Conservation (phyloP, 768 basidiomycete genomes). For the Kwoniella bestiolae region DNA sequence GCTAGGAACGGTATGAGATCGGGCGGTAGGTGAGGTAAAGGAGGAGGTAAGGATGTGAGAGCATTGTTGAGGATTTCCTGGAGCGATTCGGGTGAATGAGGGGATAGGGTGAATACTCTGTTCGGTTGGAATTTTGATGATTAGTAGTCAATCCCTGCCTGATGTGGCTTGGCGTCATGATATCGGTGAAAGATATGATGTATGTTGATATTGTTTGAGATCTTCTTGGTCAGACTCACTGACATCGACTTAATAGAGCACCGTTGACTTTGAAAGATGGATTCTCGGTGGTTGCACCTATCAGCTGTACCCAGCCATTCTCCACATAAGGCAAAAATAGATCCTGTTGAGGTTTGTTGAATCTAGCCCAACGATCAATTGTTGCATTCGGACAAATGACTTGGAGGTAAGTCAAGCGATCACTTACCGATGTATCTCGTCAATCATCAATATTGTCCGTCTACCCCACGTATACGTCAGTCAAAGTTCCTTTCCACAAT, state of each 20-base stretch:
- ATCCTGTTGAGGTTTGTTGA: slow-evolving; percentile 62
- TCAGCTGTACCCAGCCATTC: slow-evolving; percentile 74
- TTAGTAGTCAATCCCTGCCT: too few species aligned
- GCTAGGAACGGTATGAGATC: slow-evolving; percentile 54
- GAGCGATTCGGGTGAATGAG: slow-evolving; percentile 69
- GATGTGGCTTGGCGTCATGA: too few species aligned
- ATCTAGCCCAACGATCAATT: slow-evolving; percentile 21
- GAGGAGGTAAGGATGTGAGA: slow-evolving; percentile 47
- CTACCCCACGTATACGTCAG: slow-evolving; percentile 55
- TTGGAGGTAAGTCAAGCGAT: too few species aligned
- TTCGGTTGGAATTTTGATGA: background rate
- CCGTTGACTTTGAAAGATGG: slow-evolving; percentile 81
- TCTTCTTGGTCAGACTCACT: slow-evolving; percentile 60
- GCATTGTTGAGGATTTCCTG: slow-evolving; percentile 66
- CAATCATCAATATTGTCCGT: slow-evolving; percentile 75
- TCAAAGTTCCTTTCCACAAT: background rate
- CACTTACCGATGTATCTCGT: slow-evolving; percentile 82
- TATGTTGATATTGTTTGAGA: background rate
- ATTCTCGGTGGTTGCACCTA: slow-evolving; percentile 88
- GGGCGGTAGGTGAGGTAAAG: slow-evolving; percentile 52
- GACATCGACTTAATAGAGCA: slow-evolving; percentile 74
- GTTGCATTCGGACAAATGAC: background rate
- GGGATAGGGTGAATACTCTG: slow-evolving; percentile 75
- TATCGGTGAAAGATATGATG: too few species aligned
- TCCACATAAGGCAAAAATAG: slow-evolving; percentile 81